These are phyloP conservation scores for Bonia amplexicaulis DNA, from an alignment of 176 grass and related monocot species.

Conservation along the genomic window DNA sequence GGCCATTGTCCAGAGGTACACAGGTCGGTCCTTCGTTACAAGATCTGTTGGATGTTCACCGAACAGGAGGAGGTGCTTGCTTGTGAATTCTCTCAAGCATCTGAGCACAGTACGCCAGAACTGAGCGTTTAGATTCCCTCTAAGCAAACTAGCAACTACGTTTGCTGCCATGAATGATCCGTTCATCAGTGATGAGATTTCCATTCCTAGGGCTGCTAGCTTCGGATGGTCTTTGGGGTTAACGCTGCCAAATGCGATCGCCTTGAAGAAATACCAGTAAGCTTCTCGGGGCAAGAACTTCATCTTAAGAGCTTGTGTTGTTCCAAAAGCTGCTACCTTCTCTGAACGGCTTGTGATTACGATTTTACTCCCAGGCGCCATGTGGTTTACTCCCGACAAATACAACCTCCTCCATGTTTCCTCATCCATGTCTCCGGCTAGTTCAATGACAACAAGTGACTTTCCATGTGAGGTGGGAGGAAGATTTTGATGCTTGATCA, in stretches of 20 bases:
- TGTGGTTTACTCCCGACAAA: background rate
- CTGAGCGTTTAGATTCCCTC: background rate
- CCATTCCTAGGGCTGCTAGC: conserved; percentile 8
- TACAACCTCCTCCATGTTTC: conserved; percentile 12
- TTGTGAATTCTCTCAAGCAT: background rate
- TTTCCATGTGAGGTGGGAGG: background rate
- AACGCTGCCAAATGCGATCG: conserved; percentile 15
- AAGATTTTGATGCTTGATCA: conserved; percentile 18
- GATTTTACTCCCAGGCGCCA: too few species aligned
- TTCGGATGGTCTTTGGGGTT: background rate
- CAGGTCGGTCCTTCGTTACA: background rate
- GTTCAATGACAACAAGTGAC: conserved; percentile 22
- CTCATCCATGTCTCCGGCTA: background rate
- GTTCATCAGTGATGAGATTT: background rate
- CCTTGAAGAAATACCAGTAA: conserved; percentile 44
- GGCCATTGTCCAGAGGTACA: background rate
- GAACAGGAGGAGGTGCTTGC: background rate
- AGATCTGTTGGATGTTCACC: background rate
- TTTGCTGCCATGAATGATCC: background rate
- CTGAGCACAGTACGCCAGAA: background rate
- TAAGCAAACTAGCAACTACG: background rate
- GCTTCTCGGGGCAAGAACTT: background rate
- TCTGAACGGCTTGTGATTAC: background rate
- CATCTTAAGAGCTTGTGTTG: background rate
- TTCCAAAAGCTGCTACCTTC: background rate